Evolutionary conservation across 2,329 filamentous ascomycete genomes (phyloP), one percentile per base, ranked within the genome.

Genomic region (Colletotrichum sp.): DNA sequence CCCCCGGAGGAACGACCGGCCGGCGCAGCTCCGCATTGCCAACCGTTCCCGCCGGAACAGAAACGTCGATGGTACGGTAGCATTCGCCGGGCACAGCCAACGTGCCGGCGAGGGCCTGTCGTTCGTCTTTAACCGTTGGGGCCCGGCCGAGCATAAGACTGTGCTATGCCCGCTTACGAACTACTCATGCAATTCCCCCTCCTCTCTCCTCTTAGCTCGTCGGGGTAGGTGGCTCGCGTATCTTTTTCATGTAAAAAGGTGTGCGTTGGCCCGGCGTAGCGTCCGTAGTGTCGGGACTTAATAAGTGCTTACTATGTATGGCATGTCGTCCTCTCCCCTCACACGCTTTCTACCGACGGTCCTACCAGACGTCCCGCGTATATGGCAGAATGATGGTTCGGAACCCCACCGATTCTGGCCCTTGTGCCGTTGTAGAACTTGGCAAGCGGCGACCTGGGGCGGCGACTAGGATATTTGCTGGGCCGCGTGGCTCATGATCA

Each of bases 71-170:
- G 73, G 32, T 34, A 69, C 70, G 32, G 70, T 76, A 65, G 8
- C 69, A 72, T 69, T 49, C 63, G 57, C 57, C 69, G 21, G 39
- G 73, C 63, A 64, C 39, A 64, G 63, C 73, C 69, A 72, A 32
- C 24, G n/a, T 18, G 49, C 66, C 55, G 68, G 68, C 36, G 55
- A 63, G 32, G 24, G 55, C 15, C 57, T 32, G 21, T 62, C 21
- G 57, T 70, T 62, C 36, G 18, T 62, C 55, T 26, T n/a, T 21
- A 70, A 24, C 57, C 49, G 49, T 59, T 18, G 30, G 55, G 30
- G 65, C 65, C 65, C 55, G 24, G 28, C 24, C 16, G 6, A 67
- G 39, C 64, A 52, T 32, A 52, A 52, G 39, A 67, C 44, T 55
- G 24, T 55, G 24, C 63, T 39, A 52, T 49, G n/a, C 44, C 44